These are phyloP conservation scores for Cordyceps cateniannulata DNA, from an alignment of 2,329 filamentous ascomycete species.

Conservation along the genomic window DNA sequence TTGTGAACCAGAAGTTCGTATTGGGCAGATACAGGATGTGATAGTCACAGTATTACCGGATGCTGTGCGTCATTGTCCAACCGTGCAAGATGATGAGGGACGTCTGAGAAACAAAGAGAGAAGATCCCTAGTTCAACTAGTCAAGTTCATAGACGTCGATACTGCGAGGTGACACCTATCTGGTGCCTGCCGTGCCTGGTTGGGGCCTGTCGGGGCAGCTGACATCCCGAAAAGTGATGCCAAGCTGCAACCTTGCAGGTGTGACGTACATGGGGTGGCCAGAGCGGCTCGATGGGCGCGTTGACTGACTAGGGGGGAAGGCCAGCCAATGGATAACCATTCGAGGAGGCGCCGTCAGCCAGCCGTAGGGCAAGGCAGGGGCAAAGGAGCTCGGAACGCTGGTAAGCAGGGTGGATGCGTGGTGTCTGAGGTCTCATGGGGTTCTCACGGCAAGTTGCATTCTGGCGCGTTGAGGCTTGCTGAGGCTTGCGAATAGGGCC, in stretches of 20 bases:
- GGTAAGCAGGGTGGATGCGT: neutral
- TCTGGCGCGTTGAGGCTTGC: neutral
- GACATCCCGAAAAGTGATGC: neutral
- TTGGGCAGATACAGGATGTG: neutral
- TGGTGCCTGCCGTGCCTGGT: neutral
- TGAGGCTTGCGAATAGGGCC: neutral
- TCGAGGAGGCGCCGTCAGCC: too few species aligned
- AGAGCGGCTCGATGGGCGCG: neutral
- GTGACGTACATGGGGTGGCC: conserved; percentile 3
- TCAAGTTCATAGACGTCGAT: neutral
- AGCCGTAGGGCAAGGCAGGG: neutral
- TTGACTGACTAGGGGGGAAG: neutral
- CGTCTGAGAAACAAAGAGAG: neutral
- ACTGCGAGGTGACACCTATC: too few species aligned
- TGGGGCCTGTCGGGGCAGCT: neutral
- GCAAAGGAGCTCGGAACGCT: neutral
- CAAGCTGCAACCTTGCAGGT: neutral
- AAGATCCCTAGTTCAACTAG: neutral
- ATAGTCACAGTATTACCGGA: neutral
- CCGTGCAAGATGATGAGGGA: neutral
- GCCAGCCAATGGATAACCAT: too few species aligned
- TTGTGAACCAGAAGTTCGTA: neutral
- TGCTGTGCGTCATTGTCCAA: neutral
- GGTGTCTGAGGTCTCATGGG: neutral
- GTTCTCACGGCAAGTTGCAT: neutral